A percentile compares a stretch with the other conserved stretches of the same genome.
phyloP scores from a whole-genome alignment of 257 asterid species.

The Mitragyna speciosa region DNA sequence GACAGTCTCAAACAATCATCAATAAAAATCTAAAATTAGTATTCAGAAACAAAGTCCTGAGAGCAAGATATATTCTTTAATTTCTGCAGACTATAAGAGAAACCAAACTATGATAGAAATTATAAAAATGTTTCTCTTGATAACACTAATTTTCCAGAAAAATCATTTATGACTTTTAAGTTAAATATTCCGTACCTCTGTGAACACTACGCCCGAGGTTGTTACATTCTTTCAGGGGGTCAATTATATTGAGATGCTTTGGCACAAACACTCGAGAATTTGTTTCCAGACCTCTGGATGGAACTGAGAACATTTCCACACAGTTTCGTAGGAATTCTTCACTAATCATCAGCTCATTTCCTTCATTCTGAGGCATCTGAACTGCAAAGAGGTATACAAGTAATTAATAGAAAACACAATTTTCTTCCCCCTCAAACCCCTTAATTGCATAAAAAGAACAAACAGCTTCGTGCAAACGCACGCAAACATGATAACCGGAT shows the following conservation, averaged over 20 bases:
- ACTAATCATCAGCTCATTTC: conserved; percentile 42
- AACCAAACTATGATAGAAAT: background rate
- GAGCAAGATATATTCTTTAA: background rate
- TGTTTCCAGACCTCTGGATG: conserved; percentile 42
- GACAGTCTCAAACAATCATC: background rate
- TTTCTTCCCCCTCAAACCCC: conserved; percentile 2
- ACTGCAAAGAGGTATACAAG: conserved; percentile 42
- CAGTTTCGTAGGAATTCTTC: conserved; percentile 58
- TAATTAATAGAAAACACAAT: background rate
- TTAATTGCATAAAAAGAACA: background rate
- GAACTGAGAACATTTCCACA: conserved; percentile 60
- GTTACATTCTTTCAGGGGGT: conserved; percentile 76
- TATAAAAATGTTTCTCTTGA: background rate
- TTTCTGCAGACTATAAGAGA: background rate
- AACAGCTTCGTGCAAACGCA: background rate
- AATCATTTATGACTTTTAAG: background rate
- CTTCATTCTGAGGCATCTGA: conserved; percentile 48
- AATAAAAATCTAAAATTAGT: background rate
- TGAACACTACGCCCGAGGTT: conserved; percentile 95
- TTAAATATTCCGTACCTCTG: conserved; percentile 50
- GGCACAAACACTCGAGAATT: conserved; percentile 49
- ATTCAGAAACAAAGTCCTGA: background rate
- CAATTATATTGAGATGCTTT: conserved; percentile 72
- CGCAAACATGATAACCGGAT: background rate
- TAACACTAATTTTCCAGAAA: background rate